These are phyloP conservation scores for Adansonia gregorii DNA, from an alignment of 441 rosid species.

Conservation along the genomic window DNA sequence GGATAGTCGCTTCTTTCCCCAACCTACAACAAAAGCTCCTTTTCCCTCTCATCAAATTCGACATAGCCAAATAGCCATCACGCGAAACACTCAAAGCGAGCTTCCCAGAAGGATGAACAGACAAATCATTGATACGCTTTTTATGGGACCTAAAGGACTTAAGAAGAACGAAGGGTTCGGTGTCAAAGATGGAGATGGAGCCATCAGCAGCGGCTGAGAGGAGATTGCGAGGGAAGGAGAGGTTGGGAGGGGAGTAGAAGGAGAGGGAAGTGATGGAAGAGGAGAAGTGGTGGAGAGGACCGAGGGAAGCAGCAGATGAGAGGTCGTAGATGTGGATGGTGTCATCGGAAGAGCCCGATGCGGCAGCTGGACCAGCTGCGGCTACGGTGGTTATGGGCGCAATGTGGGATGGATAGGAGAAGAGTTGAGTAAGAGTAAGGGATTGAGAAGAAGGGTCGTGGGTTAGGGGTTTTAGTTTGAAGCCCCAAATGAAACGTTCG, in stretches of 20 bases:
- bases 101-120: conserved; percentile 82
- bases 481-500: conserved; percentile 88
- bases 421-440: conserved; percentile 64
- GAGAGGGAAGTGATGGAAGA: conserved; percentile 73
- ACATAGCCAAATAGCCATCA: conserved; percentile 82
- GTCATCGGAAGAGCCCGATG: conserved; percentile 82
- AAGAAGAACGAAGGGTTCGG: conserved; percentile 81
- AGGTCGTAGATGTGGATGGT: conserved; percentile 86
- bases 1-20: conserved; percentile 71
- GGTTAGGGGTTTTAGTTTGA: conserved; percentile 67
- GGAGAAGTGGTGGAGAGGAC: conserved; percentile 63
- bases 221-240: conserved; percentile 85
- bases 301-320: conserved; percentile 78
- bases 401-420: conserved; percentile 84
- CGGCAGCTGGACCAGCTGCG: conserved; percentile 76
- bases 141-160: conserved; percentile 69
- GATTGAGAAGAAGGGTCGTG: conserved; percentile 41
- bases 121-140: conserved; percentile 69
- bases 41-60: conserved; percentile 86
- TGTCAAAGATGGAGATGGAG: conserved; percentile 73
- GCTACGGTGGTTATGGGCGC: conserved; percentile 75
- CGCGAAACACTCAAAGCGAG: conserved; percentile 77
- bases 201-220: conserved; percentile 83
- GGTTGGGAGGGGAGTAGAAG: conserved; percentile 71
- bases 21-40: conserved; percentile 75